Percentiles rank a stretch among this genome's conserved stretches.
phyloP scores from a whole-genome alignment of 2,329 filamentous ascomycete species.

The Beauveria sp. region DNA sequence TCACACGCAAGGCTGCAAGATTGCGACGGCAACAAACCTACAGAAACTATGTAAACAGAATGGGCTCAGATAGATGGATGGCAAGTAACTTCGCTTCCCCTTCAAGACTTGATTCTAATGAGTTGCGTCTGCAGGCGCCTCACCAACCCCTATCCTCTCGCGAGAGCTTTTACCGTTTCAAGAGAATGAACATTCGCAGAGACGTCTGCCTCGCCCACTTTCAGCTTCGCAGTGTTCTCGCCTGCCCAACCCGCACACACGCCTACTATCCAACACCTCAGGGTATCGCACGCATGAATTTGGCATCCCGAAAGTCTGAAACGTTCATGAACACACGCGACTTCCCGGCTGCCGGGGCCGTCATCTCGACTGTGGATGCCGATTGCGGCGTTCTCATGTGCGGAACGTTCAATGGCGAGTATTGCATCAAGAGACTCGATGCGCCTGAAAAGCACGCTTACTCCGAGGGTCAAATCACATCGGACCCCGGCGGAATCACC shows the following conservation, averaged over 20 bases:
- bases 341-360: constrained; percentile 27
- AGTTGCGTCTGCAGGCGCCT: not conserved
- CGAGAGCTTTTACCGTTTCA: constrained; percentile 51
- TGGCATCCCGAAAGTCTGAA: constrained; percentile 37
- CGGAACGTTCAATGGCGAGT: constrained; percentile 51
- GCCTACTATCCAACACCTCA: constrained; percentile 48
- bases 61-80: constrained; percentile 37
- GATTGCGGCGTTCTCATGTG: constrained; percentile 49
- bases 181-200: constrained; percentile 45
- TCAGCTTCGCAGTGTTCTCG: constrained; percentile 56
- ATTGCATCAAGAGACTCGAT: constrained; percentile 40
- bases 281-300: constrained; percentile 46
- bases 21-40: constrained; percentile 41
- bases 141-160: constrained; percentile 25
- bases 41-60: constrained; percentile 50
- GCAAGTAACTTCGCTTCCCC: constrained; percentile 30
- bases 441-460: constrained; percentile 28
- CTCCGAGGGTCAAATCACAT: constrained; percentile 41
- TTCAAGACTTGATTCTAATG: not conserved
- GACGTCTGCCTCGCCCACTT: constrained; percentile 55
- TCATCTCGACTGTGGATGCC: constrained; percentile 45
- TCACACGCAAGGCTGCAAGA: constrained; percentile 42
- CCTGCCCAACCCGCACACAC: constrained; percentile 46
- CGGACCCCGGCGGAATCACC: constrained; percentile 47
- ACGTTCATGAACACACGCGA: constrained; percentile 36